A percentile compares a stretch with the other conserved stretches of the same genome.
Evolutionary conservation across 1,284 basidiomycete species (phyloP).

Genomic region (Cryptococcus sp.): DNA sequence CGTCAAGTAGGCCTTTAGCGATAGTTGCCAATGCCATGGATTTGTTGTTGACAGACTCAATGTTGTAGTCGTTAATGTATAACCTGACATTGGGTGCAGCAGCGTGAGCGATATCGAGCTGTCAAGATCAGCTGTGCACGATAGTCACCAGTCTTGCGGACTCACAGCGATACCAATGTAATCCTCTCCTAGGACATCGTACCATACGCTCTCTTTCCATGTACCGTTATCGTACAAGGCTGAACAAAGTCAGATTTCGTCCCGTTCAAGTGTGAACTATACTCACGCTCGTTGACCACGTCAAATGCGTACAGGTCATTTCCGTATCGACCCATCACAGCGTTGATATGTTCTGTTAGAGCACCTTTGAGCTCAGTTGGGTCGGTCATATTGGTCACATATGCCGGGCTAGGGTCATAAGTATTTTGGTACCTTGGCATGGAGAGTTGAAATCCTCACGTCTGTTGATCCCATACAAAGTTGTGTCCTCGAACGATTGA

Average conservation of each 20-base stretch:
- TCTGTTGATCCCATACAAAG: constrained; percentile 29
- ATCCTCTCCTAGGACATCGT: constrained; percentile 32
- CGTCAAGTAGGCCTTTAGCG: constrained; percentile 17
- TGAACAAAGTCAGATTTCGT: neutral
- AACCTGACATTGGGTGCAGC: constrained; percentile 38
- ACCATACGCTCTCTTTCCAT: constrained; percentile 23
- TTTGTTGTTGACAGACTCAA: constrained; percentile 33
- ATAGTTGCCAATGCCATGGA: constrained; percentile 17
- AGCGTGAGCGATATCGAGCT: constrained; percentile 28
- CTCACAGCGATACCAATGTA: constrained; percentile 28
- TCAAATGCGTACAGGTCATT: constrained; percentile 30
- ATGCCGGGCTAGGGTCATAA: constrained; percentile 15
- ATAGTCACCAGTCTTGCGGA: neutral
- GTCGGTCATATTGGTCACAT: constrained; percentile 33
- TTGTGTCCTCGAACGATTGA: constrained; percentile 30
- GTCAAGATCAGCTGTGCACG: neutral
- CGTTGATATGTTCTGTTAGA: constrained; percentile 27
- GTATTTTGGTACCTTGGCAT: neutral
- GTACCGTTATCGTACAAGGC: constrained; percentile 34
- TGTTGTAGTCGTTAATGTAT: constrained; percentile 40
- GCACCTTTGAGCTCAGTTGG: constrained; percentile 21
- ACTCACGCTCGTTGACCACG: constrained; percentile 38
- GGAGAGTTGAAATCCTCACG: constrained; percentile 3
- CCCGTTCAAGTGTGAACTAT: too few species aligned
- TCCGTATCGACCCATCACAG: constrained; percentile 30